These are phyloP conservation scores for Helenozyma baotianmanensis DNA, from an alignment of 805 yeast genomes.

Conservation along the genomic window DNA sequence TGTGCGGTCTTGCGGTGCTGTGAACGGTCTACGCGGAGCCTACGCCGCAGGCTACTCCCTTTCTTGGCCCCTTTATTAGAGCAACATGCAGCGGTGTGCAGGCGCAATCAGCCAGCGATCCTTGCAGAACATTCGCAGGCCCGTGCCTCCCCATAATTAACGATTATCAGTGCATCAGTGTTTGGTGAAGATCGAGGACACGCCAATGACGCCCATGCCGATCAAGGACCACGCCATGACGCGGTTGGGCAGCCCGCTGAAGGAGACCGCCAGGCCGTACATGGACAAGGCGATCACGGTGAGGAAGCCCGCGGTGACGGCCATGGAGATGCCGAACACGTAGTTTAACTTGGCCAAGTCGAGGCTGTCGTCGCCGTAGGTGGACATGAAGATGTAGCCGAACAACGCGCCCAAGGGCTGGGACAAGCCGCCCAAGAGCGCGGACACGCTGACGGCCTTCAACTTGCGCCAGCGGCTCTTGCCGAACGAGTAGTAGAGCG, in stretches of 20 bases:
- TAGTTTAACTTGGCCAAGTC: slow-evolving; percentile 26
- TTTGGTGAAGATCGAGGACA: too few relatives aligned
- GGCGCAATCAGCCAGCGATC: too few relatives aligned
- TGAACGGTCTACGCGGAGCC: too few relatives aligned
- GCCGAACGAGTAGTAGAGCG: slow-evolving; percentile 70
- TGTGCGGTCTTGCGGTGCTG: too few relatives aligned
- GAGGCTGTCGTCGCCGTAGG: slow-evolving; percentile 25
- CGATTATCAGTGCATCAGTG: too few relatives aligned
- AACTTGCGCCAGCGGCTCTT: slow-evolving; percentile 34
- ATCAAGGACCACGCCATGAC: slow-evolving; percentile 56
- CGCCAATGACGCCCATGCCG: slow-evolving; percentile 56
- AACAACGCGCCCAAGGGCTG: slow-evolving; percentile 87
- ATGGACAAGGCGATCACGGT: slow-evolving; percentile 78
- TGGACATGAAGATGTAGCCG: slow-evolving; percentile 49
- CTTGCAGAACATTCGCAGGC: too few relatives aligned
- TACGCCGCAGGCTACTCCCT: too few relatives aligned
- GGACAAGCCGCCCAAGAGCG: slow-evolving; percentile 72
- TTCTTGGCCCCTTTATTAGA: too few relatives aligned
- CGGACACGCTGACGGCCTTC: slow-evolving; percentile 62
- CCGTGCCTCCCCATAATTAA: too few relatives aligned
- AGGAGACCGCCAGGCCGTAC: slow-evolving; percentile 77
- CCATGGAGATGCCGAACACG: slow-evolving; percentile 58
- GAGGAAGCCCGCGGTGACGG: slow-evolving; percentile 79
- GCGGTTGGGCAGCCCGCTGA: slow-evolving; percentile 55
- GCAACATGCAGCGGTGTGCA: too few relatives aligned